A percentile compares a stretch with the other conserved stretches of the same genome.
phyloP scores from a whole-genome alignment of 352 stramenopile species.

The Phytophthora citricola region DNA sequence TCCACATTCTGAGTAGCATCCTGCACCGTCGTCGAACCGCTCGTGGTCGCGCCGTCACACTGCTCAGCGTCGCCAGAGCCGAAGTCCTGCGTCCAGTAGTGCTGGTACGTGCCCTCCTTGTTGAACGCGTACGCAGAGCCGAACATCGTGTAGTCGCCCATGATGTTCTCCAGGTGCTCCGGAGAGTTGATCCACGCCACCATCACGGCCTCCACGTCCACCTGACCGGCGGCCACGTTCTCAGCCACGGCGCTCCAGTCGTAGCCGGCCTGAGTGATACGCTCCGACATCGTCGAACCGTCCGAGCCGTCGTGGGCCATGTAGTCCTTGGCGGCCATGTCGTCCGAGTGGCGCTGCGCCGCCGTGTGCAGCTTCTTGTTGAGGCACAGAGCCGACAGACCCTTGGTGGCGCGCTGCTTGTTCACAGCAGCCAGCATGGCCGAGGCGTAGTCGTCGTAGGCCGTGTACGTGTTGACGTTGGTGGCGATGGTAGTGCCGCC shows the following conservation, averaged over 20 bases:
- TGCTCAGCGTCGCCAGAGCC: constrained; percentile 39
- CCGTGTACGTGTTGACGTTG: constrained; percentile 20
- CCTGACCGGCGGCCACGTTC: constrained; percentile 45
- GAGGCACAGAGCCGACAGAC: constrained; percentile 40
- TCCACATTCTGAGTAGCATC: constrained; percentile 26
- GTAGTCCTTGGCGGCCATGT: constrained; percentile 56
- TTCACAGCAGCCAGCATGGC: constrained; percentile 48
- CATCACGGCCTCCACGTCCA: constrained; percentile 47
- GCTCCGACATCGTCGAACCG: constrained; percentile 44
- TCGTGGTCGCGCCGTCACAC: constrained; percentile 22
- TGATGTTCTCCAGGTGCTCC: constrained; percentile 44
- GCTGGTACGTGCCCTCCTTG: constrained; percentile 32
- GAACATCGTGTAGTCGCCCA: constrained; percentile 52
- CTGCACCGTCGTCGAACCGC: constrained; percentile 17
- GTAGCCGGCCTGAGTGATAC: constrained; percentile 50
- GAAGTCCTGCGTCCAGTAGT: constrained; percentile 78
- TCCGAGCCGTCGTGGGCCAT: constrained; percentile 54
- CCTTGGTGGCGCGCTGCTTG: constrained; percentile 46
- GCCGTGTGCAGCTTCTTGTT: constrained; percentile 45
- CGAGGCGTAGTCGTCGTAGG: constrained; percentile 19
- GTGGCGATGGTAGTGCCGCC: constrained; percentile 17
- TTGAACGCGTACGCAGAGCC: constrained; percentile 43
- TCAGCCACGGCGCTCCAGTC: constrained; percentile 47
- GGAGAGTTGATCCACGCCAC: constrained; percentile 47
- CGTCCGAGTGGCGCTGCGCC: constrained; percentile 38